Base-by-base conservation (phyloP, 2,329 filamentous ascomycete genomes). In the Gnomoniopsis smithogilvyi region DNA sequence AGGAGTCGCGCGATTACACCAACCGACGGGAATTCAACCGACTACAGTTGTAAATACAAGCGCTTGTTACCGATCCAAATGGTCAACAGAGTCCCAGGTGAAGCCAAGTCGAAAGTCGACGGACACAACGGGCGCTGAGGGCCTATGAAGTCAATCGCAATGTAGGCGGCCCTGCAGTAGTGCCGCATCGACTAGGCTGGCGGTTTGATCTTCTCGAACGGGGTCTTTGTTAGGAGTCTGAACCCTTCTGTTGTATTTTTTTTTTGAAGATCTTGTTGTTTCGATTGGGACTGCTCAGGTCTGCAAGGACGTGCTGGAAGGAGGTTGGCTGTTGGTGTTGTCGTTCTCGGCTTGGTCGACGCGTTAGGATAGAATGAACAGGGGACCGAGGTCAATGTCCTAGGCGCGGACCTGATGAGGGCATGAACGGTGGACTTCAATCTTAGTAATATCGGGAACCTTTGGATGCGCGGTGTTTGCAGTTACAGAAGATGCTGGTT, bases 331-430 rank as follows among this genome's bases (percentile, higher is more conserved):
- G 19, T 21, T 15, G 36, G 22, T 30, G 30, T 45, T n/a, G 56
- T 59, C 19, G 49, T n/a, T 46, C 33, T 60, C 47, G 19, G 59
- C 47, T n/a, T 30, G 55, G 59, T 51, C 36, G 57, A 61, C 46
- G 51, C 59, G 59, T 54, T 54, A 47, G 47, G 56, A 30, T n/a
- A 22, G 47, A 24, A 36, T 24, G 54, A 51, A 61, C 55, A 55
- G 58, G 55, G 54, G 51, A 48, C 59, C 47, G 38, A 51, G 49
- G 48, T 45, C 59, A 46, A 58, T 33, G 30, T 49, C 55, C 57
- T 47, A 51, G 33, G 51, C 19, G 19, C 43, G 6, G n/a, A 12
- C 17, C 21, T 51, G 48, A 19, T 24, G 26, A 24, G 36, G 26
- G 26, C 26, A 36, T 38, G 7, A 11, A 19, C n/a, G n/a, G n/a